Percentiles rank a stretch among this genome's conserved stretches.
Evolutionary conservation across 2,329 filamentous ascomycete species (phyloP).

Genomic region (Tolypocladium inflatum): DNA sequence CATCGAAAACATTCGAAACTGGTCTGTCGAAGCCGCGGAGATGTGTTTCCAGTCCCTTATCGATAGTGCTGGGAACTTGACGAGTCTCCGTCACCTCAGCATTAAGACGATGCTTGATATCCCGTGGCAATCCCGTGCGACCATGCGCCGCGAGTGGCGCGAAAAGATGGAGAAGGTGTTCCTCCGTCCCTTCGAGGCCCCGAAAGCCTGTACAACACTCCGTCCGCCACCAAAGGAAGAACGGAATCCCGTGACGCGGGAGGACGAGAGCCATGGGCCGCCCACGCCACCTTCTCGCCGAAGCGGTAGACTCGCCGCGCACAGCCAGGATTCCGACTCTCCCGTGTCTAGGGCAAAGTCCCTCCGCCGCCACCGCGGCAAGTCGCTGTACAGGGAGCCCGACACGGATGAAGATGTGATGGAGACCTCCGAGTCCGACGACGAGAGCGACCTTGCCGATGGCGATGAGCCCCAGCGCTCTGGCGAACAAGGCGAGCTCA

Average conservation of each 20-base stretch:
- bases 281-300: conserved; percentile 22
- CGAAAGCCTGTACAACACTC: conserved; percentile 17
- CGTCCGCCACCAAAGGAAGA: conserved; percentile 9
- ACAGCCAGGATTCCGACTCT: conserved; percentile 14
- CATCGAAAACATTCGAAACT: conserved; percentile 68
- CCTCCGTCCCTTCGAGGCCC: conserved; percentile 36
- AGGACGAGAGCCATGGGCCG: conserved; percentile 9
- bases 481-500: conserved; percentile 9
- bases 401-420: conserved; percentile 35
- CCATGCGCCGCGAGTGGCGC: conserved; percentile 72
- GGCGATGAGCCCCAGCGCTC: background rate
- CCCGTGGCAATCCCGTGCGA: conserved; percentile 72
- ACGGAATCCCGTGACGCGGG: background rate
- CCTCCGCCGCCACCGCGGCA: conserved; percentile 7
- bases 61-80: conserved; percentile 56
- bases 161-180: conserved; percentile 60
- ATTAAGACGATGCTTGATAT: conserved; percentile 72
- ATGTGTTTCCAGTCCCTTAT: conserved; percentile 73
- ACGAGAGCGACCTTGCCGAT: conserved; percentile 4
- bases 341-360: conserved; percentile 8
- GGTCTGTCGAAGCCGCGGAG: conserved; percentile 59
- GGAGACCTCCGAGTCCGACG: conserved; percentile 10
- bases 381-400: conserved; percentile 31
- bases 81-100: conserved; percentile 56
- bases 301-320: conserved; percentile 25